Base-by-base conservation (phyloP, 148 eudicot species). In the Nepenthes mirabilis region DNA sequence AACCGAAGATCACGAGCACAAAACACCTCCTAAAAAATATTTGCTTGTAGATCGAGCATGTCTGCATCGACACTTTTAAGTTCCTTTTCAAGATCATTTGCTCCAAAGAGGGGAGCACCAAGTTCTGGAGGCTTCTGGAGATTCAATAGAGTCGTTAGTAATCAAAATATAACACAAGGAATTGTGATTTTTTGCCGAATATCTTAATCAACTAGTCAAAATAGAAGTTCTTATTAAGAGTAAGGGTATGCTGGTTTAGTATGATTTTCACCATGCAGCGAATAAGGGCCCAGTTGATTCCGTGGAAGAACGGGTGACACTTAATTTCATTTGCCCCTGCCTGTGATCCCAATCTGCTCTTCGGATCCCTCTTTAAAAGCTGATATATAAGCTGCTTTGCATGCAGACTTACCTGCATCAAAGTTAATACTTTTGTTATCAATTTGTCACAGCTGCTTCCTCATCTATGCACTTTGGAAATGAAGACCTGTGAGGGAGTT, bases 241-340 rank as follows among this genome's bases (percentile, higher is more conserved):
- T 12, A 8, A 34, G 51, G 11, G 13, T 49, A 23, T 49, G 23
- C 23, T 23, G 23, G 23, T 23, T 23, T 23, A 23, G 23, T 23
- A 23, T 23, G 23, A 11, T 49, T 12, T 11, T 57, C 79, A 93
- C 99, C 97, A 74, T 69, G 83, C 97, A 86, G 47, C 99, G 97
- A 58, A 94, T 69, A 37, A 94, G 75, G 71, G 99, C 87, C 99
- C 99, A 94, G 56, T 89, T 94, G 56, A 86, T 47, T 33, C 99
- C 95, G 1, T 77, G 81, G 72, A 94, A 94, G 72, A 94, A 94
- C 1, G 99, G 91, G 61, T 94, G 99, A 35, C 72, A 70, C 73
- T 89, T 94, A 0, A 94, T 79, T 77, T 94, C 99, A 55, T 84
- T 89, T 34, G 99, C 86, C 40, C 99, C 99, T 76, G 82, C 91